A percentile compares a stretch with the other conserved stretches of the same genome.
phyloP scores from a whole-genome alignment of 768 basidiomycete species.

The Tulasnella sp. region DNA sequence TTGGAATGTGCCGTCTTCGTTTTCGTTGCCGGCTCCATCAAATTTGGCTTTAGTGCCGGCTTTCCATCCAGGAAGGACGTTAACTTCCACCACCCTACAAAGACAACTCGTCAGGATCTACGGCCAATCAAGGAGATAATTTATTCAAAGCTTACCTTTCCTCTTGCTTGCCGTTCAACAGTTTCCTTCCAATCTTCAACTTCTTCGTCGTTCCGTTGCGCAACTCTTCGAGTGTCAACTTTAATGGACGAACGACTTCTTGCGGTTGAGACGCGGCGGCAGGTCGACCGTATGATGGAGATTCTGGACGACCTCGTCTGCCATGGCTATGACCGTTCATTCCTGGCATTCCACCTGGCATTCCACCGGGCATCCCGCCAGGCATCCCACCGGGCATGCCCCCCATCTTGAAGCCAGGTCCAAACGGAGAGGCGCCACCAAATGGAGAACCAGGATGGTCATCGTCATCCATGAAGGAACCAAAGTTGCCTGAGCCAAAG shows the following conservation, averaged over 20 bases:
- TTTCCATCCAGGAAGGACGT: constrained; percentile 83
- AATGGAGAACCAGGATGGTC: constrained; percentile 44
- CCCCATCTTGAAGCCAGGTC: constrained; percentile 38
- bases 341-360: constrained; percentile 40
- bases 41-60: constrained; percentile 92
- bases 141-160: constrained; percentile 59
- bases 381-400: constrained; percentile 35
- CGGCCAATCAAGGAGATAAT: neutral
- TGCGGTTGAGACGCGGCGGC: constrained; percentile 32
- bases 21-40: constrained; percentile 80
- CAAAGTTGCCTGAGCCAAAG: constrained; percentile 33
- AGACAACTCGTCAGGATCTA: neutral
- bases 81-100: constrained; percentile 27
- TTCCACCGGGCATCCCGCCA: constrained; percentile 42
- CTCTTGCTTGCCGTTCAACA: constrained; percentile 69
- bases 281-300: constrained; percentile 27
- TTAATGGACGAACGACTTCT: constrained; percentile 75
- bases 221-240: constrained; percentile 80
- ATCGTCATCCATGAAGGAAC: constrained; percentile 34
- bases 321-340: constrained; percentile 31
- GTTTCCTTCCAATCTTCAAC: constrained; percentile 75
- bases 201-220: constrained; percentile 82
- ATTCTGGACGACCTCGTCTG: constrained; percentile 39
- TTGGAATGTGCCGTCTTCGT: constrained; percentile 56
- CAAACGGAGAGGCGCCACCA: constrained; percentile 36